Conservation (phyloP, 768 basidiomycete species). For the Rhizopogon vulgaris region DNA sequence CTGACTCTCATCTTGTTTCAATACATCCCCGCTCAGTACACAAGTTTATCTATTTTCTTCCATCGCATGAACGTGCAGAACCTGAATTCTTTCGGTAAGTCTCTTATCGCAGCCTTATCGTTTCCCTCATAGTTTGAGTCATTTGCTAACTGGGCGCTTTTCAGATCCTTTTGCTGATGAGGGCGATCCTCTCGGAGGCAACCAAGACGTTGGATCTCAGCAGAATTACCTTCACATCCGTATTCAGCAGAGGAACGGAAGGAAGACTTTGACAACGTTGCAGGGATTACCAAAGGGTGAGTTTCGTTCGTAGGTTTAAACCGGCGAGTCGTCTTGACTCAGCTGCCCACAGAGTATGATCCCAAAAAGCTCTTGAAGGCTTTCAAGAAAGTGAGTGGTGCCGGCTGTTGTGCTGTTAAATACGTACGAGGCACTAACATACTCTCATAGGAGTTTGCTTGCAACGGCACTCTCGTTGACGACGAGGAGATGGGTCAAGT, state of each 20-base stretch:
- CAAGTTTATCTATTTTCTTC: conserved; percentile 35
- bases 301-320: conserved; percentile 18
- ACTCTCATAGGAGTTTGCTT: conserved; percentile 79
- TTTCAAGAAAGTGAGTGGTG: conserved; percentile 81
- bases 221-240: conserved; percentile 90
- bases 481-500: conserved; percentile 96
- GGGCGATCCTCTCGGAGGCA: conserved; percentile 73
- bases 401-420: background rate
- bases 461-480: conserved; percentile 95
- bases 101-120: conserved; percentile 4
- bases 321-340: conserved; percentile 10
- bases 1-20: conserved; percentile 25
- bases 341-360: conserved; percentile 72
- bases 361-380: conserved; percentile 97
- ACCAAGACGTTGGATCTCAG: conserved; percentile 73
- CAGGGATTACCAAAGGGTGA: conserved; percentile 89
- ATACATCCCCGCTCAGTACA: conserved; percentile 39
- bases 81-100: conserved; percentile 69
- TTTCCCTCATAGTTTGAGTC: background rate
- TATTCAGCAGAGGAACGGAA: conserved; percentile 98
- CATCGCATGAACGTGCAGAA: conserved; percentile 96
- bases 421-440: conserved; percentile 4
- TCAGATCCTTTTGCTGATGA: conserved; percentile 96
- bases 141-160: conserved; percentile 11
- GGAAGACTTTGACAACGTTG: conserved; percentile 96